A percentile compares a stretch with the other conserved stretches of the same genome.
phyloP scores from a whole-genome alignment of 169 alveolate genomes.

The Cryptosporidium ubiquitum region DNA sequence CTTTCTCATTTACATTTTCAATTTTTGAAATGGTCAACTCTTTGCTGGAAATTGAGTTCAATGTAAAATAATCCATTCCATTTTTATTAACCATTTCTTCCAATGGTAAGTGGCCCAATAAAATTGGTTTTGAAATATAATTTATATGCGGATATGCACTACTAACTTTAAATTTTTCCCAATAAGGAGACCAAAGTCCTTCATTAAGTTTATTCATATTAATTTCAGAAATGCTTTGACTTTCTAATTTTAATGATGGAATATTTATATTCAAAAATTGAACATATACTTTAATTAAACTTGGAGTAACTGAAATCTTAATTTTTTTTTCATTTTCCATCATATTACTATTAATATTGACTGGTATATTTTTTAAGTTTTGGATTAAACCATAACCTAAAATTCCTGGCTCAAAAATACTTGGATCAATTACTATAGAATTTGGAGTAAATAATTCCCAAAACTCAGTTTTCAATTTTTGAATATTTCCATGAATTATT shows the following conservation, averaged over 20 bases:
- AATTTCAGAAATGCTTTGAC: slow-evolving; percentile 1
- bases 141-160: slow-evolving; percentile 20
- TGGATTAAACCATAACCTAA: slow-evolving; percentile 50
- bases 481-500: slow-evolving; percentile 53
- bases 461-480: slow-evolving; percentile 1
- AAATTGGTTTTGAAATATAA: slow-evolving; percentile 29
- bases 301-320: slow-evolving; percentile 35
- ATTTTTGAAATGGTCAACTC: neutral
- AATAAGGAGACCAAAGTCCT: slow-evolving; percentile 73
- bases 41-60: neutral
- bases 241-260: slow-evolving; percentile 15
- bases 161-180: slow-evolving; percentile 52
- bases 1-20: neutral
- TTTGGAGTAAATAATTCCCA: slow-evolving; percentile 30
- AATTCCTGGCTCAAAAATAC: slow-evolving; percentile 57
- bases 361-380: slow-evolving; percentile 17
- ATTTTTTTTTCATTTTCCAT: neutral
- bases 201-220: slow-evolving; percentile 30
- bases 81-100: slow-evolving; percentile 34
- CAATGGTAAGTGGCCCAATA: slow-evolving; percentile 35
- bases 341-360: neutral
- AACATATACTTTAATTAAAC: slow-evolving; percentile 35
- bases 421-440: slow-evolving; percentile 60
- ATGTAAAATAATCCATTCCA: neutral
- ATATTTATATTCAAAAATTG: slow-evolving; percentile 54